phyloP scores from a whole-genome alignment of 1,284 basidiomycete species.

The Malassezia caprae region DNA sequence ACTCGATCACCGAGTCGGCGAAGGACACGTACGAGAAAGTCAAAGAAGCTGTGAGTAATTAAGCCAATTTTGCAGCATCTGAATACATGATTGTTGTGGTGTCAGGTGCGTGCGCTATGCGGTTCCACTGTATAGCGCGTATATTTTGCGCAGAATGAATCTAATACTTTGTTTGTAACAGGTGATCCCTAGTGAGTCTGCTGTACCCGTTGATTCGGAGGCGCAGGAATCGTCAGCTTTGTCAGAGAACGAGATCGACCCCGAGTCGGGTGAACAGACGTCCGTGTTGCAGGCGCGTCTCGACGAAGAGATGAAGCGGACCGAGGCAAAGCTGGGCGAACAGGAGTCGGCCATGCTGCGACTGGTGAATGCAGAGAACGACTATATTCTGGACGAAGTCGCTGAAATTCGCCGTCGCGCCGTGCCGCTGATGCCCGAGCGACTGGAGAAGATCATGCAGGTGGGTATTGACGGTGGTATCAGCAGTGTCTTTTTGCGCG shows the following conservation, averaged over 20 bases:
- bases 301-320: conserved; percentile 5
- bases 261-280: neutral
- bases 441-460: neutral
- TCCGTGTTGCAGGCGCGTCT: conserved; percentile 12
- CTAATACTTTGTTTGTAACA: conserved; percentile 10
- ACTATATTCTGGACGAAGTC: neutral
- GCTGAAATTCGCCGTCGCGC: neutral
- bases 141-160: conserved; percentile 4
- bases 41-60: conserved; percentile 6
- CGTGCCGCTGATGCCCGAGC: neutral
- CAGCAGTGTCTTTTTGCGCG: neutral
- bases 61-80: neutral
- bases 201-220: neutral
- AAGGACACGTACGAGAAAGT: conserved; percentile 13
- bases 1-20: conserved; percentile 8
- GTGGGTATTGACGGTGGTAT: conserved; percentile 2
- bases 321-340: conserved; percentile 14
- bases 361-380: neutral
- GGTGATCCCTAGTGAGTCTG: neutral
- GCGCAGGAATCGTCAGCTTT: neutral
- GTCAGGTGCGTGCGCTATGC: conserved; percentile 9
- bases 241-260: neutral
- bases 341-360: neutral
- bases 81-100: neutral
- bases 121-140: neutral